phyloP scores from a whole-genome alignment of 257 asterid species.

The Fraxinus cuspidata region DNA sequence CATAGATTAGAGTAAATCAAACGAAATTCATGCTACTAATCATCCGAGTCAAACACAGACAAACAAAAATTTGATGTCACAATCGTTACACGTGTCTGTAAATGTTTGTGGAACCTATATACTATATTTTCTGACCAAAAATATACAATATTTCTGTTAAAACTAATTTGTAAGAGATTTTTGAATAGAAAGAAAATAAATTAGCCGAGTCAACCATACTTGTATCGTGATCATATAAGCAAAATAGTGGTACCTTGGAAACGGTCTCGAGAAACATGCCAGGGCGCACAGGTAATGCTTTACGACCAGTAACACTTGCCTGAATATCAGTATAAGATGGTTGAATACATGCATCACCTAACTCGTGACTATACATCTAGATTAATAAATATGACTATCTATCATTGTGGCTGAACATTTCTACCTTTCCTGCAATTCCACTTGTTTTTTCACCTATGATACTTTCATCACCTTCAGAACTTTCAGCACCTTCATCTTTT shows the following conservation, averaged over 20 bases:
- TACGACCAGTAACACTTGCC: conserved; percentile 78
- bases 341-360: conserved; percentile 30
- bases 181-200: neutral
- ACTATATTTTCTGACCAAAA: conserved; percentile 5
- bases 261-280: conserved; percentile 99
- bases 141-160: neutral
- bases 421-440: conserved; percentile 85
- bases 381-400: conserved; percentile 1
- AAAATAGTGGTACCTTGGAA: conserved; percentile 66
- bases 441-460: conserved; percentile 30
- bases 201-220: conserved; percentile 5
- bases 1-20: conserved; percentile 23
- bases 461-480: conserved; percentile 42
- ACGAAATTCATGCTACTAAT: conserved; percentile 2
- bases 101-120: neutral
- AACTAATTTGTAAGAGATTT: conserved; percentile 5
- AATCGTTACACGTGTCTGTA: neutral
- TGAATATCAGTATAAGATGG: conserved; percentile 44
- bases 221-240: conserved; percentile 8
- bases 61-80: neutral
- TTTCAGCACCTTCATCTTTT: conserved; percentile 75
- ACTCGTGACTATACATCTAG: conserved; percentile 3
- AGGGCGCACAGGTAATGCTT: conserved; percentile 87
- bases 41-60: neutral
- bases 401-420: conserved; percentile 7